Base-by-base conservation (phyloP, 2,329 filamentous ascomycete species). In the Alternaria alternata region DNA sequence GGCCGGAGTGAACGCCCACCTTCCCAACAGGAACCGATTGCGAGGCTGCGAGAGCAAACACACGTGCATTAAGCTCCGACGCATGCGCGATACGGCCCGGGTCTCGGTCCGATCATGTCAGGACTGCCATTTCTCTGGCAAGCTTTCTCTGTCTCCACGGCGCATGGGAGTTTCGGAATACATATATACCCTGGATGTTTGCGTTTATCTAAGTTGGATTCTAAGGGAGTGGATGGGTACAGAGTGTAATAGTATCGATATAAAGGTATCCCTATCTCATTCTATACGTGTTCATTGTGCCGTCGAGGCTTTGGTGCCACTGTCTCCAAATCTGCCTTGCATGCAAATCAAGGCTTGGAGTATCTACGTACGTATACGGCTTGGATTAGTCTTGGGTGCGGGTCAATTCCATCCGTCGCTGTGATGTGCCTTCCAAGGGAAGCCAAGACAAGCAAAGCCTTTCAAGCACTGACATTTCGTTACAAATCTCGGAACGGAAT, bases 61-160 rank as follows among this genome's bases (percentile, higher is more conserved):
- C 46, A 49, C 32, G 20, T 49, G 32, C 46, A 16, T 22, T 38
- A n/a, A 36, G 30, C 46, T 38, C 46, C 46, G 46, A 22, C 32
- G 46, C 32, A 49, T 49, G 46, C 46, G 38, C 20, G 46, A 49
- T 49, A 49, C 46, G 46, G 46, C 46, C 46, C 46, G 46, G 30
- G 46, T 38, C 46, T 49, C 46, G 46, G 46, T n/a, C 46, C 46
- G 20, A 36, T 36, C 46, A 49, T 49, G 46, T 49, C 32, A 26
- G 46, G 24, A 36, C 32, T 49, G 46, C 32, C 46, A 22, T 26
- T 49, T 38, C 14, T 49, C 32, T 49, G 46, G 20, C 14, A 20
- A 49, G 32, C 46, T 38, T 26, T 22, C 16, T 9, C 20, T 7
- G n/a, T 26, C 32, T 18, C 22, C 14, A 7, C 16, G 20, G 46